A percentile compares a stretch with the other conserved stretches of the same genome.
These are phyloP conservation scores for Mariannaea sp. DNA, from an alignment of 2,329 filamentous ascomycete genomes.

Conservation along the genomic window DNA sequence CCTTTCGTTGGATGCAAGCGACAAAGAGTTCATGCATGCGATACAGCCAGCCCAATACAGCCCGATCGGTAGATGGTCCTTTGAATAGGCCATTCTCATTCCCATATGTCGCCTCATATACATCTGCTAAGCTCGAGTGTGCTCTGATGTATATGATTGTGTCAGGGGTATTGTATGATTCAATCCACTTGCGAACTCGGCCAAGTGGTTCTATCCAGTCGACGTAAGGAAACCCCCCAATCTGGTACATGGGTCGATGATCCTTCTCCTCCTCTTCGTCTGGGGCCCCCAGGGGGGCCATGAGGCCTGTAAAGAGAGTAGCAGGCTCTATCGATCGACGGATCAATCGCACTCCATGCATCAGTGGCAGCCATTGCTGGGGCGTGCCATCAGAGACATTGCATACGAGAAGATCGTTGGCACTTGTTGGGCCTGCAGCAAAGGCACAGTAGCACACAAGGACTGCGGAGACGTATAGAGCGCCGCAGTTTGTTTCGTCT, in stretches of 20 bases:
- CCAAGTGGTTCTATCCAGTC: constrained; percentile 33
- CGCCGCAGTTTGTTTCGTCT: constrained; percentile 38
- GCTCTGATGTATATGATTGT: constrained; percentile 34
- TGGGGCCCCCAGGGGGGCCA: constrained; percentile 30
- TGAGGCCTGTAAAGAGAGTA: constrained; percentile 37
- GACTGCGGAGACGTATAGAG: constrained; percentile 37
- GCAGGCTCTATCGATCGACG: constrained; percentile 35
- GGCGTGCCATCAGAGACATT: constrained; percentile 28
- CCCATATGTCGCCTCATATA: constrained; percentile 38
- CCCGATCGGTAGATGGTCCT: constrained; percentile 24
- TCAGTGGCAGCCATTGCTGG: constrained; percentile 35
- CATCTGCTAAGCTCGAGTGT: constrained; percentile 30
- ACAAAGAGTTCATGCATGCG: constrained; percentile 36
- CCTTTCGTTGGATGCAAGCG: constrained; percentile 33
- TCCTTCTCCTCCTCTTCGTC: constrained; percentile 22
- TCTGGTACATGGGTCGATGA: constrained; percentile 29
- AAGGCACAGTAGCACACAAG: constrained; percentile 40
- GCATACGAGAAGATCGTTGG: constrained; percentile 39
- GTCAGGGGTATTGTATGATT: constrained; percentile 32
- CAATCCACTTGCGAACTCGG: constrained; percentile 30
- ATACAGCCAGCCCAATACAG: constrained; percentile 39
- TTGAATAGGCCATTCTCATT: constrained; percentile 23
- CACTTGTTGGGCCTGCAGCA: constrained; percentile 38
- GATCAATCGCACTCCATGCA: constrained; percentile 36
- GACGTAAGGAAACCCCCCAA: constrained; percentile 28